phyloP scores from a whole-genome alignment of 2,329 filamentous ascomycete species.

The Trichoderma simmonsii region DNA sequence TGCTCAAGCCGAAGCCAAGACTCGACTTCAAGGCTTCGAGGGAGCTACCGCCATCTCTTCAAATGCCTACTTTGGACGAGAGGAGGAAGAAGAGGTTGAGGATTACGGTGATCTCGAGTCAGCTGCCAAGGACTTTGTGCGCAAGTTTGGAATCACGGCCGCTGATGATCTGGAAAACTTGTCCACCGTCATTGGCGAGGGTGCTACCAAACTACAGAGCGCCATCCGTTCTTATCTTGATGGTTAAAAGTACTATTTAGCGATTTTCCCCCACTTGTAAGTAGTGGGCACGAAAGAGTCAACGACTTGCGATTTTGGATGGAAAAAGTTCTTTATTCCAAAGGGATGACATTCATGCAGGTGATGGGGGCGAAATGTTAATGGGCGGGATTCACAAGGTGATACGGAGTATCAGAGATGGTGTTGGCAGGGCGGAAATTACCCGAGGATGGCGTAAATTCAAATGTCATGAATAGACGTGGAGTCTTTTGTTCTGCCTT shows the following conservation, averaged over 20 bases:
- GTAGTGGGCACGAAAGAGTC: background rate
- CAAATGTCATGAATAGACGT: conserved; percentile 36
- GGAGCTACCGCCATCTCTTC: conserved; percentile 89
- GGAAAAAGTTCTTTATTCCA: background rate
- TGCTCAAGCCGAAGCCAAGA: conserved; percentile 80
- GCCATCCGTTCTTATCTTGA: conserved; percentile 62
- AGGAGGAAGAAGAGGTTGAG: conserved; percentile 75
- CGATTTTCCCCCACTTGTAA: too few species aligned
- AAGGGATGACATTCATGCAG: background rate
- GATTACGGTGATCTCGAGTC: conserved; percentile 88
- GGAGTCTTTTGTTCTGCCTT: background rate
- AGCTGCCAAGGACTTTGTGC: conserved; percentile 94
- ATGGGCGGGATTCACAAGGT: conserved; percentile 8
- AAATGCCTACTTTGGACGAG: conserved; percentile 94
- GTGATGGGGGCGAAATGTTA: background rate
- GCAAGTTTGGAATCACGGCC: conserved; percentile 91
- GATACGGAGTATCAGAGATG: conserved; percentile 17
- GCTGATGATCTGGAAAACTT: conserved; percentile 95
- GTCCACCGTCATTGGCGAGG: conserved; percentile 77
- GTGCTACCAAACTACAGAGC: conserved; percentile 78
- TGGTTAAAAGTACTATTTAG: conserved; percentile 39
- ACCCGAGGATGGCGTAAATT: conserved; percentile 29
- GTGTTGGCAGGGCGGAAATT: conserved; percentile 23
- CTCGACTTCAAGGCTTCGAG: conserved; percentile 85
- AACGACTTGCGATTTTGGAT: background rate